Conservation (phyloP, 331 rosid genomes). For the Acacia concinna region DNA sequence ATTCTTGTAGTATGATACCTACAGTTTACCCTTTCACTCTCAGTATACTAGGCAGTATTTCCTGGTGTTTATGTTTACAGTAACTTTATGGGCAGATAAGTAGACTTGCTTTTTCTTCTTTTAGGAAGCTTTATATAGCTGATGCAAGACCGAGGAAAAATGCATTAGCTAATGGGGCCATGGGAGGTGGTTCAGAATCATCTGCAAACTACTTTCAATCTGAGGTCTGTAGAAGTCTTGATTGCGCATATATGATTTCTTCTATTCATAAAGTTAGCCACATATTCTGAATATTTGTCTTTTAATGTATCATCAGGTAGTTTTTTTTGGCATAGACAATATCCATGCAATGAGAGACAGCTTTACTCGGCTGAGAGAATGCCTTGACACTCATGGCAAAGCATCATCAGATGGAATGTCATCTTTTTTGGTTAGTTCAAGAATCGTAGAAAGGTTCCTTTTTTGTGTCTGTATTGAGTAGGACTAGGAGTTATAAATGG, state of each 20-base stretch:
- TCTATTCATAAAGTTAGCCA: constrained; percentile 12
- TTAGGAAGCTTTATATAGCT: constrained; percentile 91
- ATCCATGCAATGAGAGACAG: constrained; percentile 99
- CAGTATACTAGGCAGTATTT: constrained; percentile 4
- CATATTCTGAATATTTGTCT: constrained; percentile 21
- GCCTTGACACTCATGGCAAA: constrained; percentile 81
- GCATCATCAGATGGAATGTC: constrained; percentile 97
- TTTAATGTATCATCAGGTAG: constrained; percentile 49
- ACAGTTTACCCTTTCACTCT: constrained; percentile 15
- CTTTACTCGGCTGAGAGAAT: constrained; percentile 89
- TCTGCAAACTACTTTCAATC: constrained; percentile 90
- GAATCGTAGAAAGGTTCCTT: constrained; percentile 20
- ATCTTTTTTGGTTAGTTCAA: constrained; percentile 83
- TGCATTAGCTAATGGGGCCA: constrained; percentile 97
- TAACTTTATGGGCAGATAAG: background rate
- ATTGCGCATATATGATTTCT: constrained; percentile 26
- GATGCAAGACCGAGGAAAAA: constrained; percentile 98
- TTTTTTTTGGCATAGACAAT: constrained; percentile 97
- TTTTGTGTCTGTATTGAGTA: constrained; percentile 22
- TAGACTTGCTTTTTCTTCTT: background rate
- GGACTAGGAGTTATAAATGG: constrained; percentile 18
- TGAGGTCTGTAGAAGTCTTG: constrained; percentile 61
- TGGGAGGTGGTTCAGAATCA: constrained; percentile 99
- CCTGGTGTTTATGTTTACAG: constrained; percentile 1
- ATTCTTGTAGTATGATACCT: background rate